Evolutionary conservation across 768 basidiomycete genomes (phyloP).

Genomic region (Suillus ampliporus): DNA sequence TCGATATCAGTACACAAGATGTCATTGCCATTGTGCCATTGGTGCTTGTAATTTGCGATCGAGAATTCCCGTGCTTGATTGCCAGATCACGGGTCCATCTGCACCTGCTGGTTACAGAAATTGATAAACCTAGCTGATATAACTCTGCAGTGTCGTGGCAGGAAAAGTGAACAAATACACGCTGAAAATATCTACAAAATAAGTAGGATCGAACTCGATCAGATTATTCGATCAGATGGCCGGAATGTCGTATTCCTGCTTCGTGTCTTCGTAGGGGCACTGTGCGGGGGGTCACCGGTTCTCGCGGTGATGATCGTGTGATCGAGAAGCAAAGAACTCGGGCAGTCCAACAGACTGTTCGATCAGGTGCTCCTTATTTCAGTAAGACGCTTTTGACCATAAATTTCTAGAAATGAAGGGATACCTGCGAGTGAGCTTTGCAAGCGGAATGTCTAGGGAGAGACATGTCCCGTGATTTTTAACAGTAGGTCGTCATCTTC

Average conservation of each 20-base stretch:
- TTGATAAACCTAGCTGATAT: neutral
- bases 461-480: conserved; percentile 23
- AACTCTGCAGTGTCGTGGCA: neutral
- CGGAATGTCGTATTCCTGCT: neutral
- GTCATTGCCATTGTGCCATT: no score
- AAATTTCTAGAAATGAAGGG: neutral
- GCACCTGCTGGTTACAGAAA: neutral
- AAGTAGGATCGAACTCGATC: neutral
- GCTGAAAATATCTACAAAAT: neutral
- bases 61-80: neutral
- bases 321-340: neutral
- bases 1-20: neutral
- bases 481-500: conserved; percentile 53
- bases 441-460: neutral
- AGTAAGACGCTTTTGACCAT: neutral
- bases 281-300: neutral
- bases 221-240: neutral
- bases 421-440: neutral
- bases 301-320: neutral
- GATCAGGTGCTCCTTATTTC: neutral
- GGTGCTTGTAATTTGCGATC: neutral
- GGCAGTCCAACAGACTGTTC: neutral
- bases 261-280: neutral
- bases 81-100: neutral
- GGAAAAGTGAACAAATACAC: no score